phyloP scores from a whole-genome alignment of 331 rosid genomes.

The Quercus tomentella region DNA sequence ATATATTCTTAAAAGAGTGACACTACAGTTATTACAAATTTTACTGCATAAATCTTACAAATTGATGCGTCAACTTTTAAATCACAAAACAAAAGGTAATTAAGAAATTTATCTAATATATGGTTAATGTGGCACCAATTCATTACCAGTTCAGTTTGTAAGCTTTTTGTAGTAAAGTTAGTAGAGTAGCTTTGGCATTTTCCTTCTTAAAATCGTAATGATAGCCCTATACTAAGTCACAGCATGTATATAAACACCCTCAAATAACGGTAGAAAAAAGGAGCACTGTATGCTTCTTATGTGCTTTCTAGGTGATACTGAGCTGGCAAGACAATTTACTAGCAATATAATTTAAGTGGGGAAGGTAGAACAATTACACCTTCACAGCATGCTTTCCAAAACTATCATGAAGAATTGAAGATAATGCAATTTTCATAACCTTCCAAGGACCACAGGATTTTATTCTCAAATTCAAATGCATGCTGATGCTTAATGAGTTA shows the following conservation, averaged over 20 bases:
- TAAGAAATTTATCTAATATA: too few relatives aligned
- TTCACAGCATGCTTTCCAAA: neutral
- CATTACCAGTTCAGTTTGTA: too few relatives aligned
- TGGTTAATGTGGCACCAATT: too few relatives aligned
- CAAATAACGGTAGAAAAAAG: neutral
- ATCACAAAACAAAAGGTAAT: too few relatives aligned
- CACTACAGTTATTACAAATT: too few relatives aligned
- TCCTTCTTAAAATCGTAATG: neutral
- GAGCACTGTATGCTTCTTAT: neutral
- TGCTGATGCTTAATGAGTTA: neutral
- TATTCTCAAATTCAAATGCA: neutral
- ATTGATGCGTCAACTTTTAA: too few relatives aligned
- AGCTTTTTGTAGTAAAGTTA: too few relatives aligned
- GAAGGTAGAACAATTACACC: neutral
- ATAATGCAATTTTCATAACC: neutral
- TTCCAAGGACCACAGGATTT: neutral
- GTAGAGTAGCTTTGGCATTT: too few relatives aligned
- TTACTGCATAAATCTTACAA: too few relatives aligned
- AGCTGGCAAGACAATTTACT: neutral
- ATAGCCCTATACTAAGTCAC: neutral
- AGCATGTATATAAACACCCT: neutral
- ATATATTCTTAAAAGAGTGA: too few relatives aligned
- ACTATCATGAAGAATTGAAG: neutral
- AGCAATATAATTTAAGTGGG: neutral
- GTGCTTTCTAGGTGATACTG: slow-evolving; percentile 3